Evolutionary conservation across 495 filamentous ascomycete genomes (phyloP), one percentile per base, ranked within the genome.

Genomic region (Hypomontagnella submonticulosa): DNA sequence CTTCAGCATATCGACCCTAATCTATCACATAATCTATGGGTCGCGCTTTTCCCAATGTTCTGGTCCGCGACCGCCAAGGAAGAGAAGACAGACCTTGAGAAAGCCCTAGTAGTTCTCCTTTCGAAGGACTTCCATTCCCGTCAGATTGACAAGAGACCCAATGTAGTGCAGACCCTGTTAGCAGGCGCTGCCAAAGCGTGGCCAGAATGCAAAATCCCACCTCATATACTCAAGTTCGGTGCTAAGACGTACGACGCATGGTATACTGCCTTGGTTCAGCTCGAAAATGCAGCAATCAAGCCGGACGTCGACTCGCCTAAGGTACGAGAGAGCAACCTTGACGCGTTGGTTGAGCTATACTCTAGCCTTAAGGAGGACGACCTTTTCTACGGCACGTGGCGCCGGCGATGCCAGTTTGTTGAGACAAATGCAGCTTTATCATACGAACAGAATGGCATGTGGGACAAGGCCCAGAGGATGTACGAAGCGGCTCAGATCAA

Each of bases 361-460:
- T 86, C 92, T 5, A 86, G 88, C 2, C 80, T 99, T 18, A 88
- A 93, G 63, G 96, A 99, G 71, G 93, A 97, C 48, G 96, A 99
- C 72, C 84, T 99, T 48, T 99, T 97, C 79, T 98, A 98, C 59
- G 96, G 96, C 4, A 94, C 93, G 12, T 99, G 96, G 96, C 88
- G 96, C 55, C 88, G 96, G 38, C 88, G 96, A 37, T 96, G 92
- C 71, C 90, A 95, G 68, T 99, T 95, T 70, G 88, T 97, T 4
- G 96, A 98, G 77, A 97, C 94, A 9, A 99, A 98, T 68, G 90
- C 94, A 19, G 96, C 93, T 0, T 79, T 99, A 7, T 99, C 96
- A 0, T 99, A 96, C 67, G 96, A 99, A 77, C 96, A 99, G 71
- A 93, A 95, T 69, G 96, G 96, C 19, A 96, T 97, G 90, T 99